phyloP scores from a whole-genome alignment of 345 rosid species.

The Bruguiera gymnorhiza region DNA sequence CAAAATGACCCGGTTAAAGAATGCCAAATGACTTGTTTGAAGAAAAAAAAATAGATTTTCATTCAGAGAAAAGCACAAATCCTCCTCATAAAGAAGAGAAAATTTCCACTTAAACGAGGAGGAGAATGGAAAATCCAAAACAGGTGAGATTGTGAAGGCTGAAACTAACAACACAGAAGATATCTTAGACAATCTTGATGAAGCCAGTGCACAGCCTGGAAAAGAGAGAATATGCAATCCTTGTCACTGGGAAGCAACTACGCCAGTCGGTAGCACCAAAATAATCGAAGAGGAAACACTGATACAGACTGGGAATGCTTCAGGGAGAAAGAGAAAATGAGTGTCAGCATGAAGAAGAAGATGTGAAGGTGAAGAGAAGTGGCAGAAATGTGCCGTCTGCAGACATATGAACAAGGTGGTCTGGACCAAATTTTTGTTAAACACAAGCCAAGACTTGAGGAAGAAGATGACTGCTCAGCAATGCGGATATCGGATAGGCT shows the following conservation, averaged over 20 bases:
- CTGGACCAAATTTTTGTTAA: slow-evolving; percentile 52
- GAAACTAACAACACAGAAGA: slow-evolving; percentile 25
- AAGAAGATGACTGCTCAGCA: slow-evolving; percentile 42
- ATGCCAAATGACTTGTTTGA: slow-evolving; percentile 7
- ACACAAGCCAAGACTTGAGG: slow-evolving; percentile 54
- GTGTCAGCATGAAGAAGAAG: slow-evolving; percentile 29
- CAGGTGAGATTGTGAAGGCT: background rate
- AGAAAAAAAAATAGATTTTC: slow-evolving; percentile 8
- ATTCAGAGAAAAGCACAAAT: slow-evolving; percentile 13
- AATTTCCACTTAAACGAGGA: slow-evolving; percentile 42
- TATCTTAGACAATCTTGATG: slow-evolving; percentile 55
- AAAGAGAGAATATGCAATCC: slow-evolving; percentile 41
- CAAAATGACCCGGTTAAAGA: slow-evolving; percentile 22
- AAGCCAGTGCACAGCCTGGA: slow-evolving; percentile 55
- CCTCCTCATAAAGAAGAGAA: slow-evolving; percentile 30
- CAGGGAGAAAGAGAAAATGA: slow-evolving; percentile 33
- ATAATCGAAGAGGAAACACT: slow-evolving; percentile 7
- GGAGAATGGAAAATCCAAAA: slow-evolving; percentile 5
- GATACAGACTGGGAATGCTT: slow-evolving; percentile 13
- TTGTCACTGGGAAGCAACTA: slow-evolving; percentile 30
- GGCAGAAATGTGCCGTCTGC: slow-evolving; percentile 16
- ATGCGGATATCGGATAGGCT: slow-evolving; percentile 28
- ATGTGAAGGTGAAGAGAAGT: slow-evolving; percentile 1
- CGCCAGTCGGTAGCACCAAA: slow-evolving; percentile 30
- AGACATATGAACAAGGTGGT: slow-evolving; percentile 34